phyloP scores from a whole-genome alignment of 2,329 filamentous ascomycete genomes.

The Teratosphaeria nubilosa region DNA sequence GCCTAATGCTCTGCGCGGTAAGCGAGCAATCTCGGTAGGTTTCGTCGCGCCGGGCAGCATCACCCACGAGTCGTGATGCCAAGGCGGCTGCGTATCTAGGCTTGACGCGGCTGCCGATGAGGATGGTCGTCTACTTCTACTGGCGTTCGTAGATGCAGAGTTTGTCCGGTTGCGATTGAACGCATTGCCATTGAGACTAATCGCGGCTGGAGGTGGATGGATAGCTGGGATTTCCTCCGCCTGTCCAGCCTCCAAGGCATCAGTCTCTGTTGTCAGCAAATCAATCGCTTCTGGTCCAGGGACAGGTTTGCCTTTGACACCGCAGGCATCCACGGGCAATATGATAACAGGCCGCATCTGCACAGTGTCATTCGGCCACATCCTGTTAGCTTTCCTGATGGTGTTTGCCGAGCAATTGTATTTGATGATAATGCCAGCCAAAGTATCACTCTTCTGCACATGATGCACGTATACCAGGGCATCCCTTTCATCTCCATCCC shows the following conservation, averaged over 20 bases:
- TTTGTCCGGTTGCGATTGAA: conserved; percentile 26
- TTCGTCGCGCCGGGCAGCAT: conserved; percentile 59
- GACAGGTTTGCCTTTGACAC: conserved; percentile 60
- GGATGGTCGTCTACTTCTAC: conserved; percentile 15
- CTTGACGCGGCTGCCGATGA: conserved; percentile 27
- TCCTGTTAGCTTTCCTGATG: conserved; percentile 77
- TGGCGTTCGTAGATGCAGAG: conserved; percentile 24
- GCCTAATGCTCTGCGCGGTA: conserved; percentile 69
- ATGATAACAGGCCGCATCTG: conserved; percentile 73
- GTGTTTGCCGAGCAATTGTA: conserved; percentile 79
- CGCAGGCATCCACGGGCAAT: conserved; percentile 82
- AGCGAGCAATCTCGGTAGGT: conserved; percentile 75
- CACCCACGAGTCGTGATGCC: conserved; percentile 87
- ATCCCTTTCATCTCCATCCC: conserved; percentile 56
- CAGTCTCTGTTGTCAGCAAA: conserved; percentile 21
- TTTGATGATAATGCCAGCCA: conserved; percentile 81
- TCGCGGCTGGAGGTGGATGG: conserved; percentile 21
- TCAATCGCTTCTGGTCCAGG: conserved; percentile 25
- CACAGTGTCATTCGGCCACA: conserved; percentile 90
- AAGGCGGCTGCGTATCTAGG: conserved; percentile 53
- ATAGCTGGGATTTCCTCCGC: conserved; percentile 27
- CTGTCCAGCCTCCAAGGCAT: conserved; percentile 18
- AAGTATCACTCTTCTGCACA: conserved; percentile 71
- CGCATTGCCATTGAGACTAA: conserved; percentile 10
- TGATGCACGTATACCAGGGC: conserved; percentile 85